A percentile compares a stretch with the other conserved stretches of the same genome.
Evolutionary conservation across 495 filamentous ascomycete genomes (phyloP).

Genomic region (Penicillium macrosclerotiorum): DNA sequence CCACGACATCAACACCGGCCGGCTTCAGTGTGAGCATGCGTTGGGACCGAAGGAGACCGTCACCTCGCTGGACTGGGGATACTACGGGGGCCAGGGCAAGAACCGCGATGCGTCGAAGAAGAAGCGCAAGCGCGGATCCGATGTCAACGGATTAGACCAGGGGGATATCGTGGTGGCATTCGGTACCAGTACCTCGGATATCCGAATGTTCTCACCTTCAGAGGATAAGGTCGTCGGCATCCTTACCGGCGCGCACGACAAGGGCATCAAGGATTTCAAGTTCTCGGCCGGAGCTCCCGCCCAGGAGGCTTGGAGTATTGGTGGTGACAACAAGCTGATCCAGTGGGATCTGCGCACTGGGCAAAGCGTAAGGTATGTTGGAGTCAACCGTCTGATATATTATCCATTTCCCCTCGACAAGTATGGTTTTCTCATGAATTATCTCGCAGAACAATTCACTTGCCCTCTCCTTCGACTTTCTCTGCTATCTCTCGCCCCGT

Average conservation of each 20-base stretch:
- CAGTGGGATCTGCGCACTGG: conserved; percentile 57
- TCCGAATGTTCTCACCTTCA: conserved; percentile 52
- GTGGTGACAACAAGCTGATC: conserved; percentile 57
- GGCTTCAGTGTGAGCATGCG: conserved; percentile 55
- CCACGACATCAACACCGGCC: conserved; percentile 57
- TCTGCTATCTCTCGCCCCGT: conserved; percentile 41
- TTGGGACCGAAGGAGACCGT: conserved; percentile 49
- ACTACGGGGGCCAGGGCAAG: conserved; percentile 35
- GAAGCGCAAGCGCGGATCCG: conserved; percentile 54
- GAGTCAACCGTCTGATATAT: too few relatives aligned
- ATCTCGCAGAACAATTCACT: conserved; percentile 41
- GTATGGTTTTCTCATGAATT: neutral
- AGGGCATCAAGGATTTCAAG: conserved; percentile 56
- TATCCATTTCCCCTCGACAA: too few relatives aligned
- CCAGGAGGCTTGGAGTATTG: conserved; percentile 57
- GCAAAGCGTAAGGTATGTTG: conserved; percentile 44
- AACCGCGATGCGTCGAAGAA: conserved; percentile 48
- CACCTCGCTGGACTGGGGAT: conserved; percentile 60
- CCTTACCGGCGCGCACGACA: conserved; percentile 51
- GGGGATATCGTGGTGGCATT: conserved; percentile 52
- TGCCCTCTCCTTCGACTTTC: conserved; percentile 44
- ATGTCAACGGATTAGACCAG: conserved; percentile 44
- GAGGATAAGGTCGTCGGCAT: conserved; percentile 51
- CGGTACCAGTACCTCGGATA: conserved; percentile 52
- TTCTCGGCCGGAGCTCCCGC: conserved; percentile 45